Evolutionary conservation across 2,329 filamentous ascomycete species (phyloP).

Genomic region (Ilyonectria sp.): DNA sequence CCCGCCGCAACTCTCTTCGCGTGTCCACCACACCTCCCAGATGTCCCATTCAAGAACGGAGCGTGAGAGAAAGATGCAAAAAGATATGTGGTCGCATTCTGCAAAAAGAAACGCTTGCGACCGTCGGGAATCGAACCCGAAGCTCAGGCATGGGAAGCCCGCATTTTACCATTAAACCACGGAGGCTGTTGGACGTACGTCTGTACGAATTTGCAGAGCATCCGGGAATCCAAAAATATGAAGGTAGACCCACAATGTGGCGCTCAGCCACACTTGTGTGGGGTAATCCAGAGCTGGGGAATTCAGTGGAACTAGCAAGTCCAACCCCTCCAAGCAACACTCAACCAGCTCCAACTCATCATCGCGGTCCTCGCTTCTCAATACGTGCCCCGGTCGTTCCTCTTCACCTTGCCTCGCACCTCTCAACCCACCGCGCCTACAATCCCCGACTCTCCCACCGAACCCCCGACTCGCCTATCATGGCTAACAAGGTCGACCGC

Average conservation of each 20-base stretch:
- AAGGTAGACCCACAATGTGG: neutral
- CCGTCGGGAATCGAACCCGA: conserved; percentile 56
- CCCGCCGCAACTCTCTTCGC: no score
- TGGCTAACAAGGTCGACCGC: conserved; percentile 59
- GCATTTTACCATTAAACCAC: conserved; percentile 59
- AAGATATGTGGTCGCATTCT: neutral
- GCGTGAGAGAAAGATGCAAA: neutral
- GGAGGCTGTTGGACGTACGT: conserved; percentile 43
- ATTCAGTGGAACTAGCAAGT: conserved; percentile 1
- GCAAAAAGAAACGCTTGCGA: conserved; percentile 42
- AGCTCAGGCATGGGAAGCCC: conserved; percentile 57
- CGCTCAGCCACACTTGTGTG: neutral
- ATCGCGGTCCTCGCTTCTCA: neutral
- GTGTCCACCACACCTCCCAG: neutral
- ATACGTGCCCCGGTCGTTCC: neutral
- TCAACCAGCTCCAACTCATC: conserved; percentile 17
- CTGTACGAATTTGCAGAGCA: conserved; percentile 23
- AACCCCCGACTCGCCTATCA: conserved; percentile 36
- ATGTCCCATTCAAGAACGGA: neutral
- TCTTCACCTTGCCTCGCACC: neutral
- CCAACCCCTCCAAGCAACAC: conserved; percentile 24
- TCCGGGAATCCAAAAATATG: conserved; percentile 6
- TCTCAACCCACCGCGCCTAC: neutral
- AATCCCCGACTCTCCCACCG: neutral
- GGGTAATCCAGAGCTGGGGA: conserved; percentile 19